Conservation (phyloP, 768 basidiomycete genomes). For the Heimioporus sp. region DNA sequence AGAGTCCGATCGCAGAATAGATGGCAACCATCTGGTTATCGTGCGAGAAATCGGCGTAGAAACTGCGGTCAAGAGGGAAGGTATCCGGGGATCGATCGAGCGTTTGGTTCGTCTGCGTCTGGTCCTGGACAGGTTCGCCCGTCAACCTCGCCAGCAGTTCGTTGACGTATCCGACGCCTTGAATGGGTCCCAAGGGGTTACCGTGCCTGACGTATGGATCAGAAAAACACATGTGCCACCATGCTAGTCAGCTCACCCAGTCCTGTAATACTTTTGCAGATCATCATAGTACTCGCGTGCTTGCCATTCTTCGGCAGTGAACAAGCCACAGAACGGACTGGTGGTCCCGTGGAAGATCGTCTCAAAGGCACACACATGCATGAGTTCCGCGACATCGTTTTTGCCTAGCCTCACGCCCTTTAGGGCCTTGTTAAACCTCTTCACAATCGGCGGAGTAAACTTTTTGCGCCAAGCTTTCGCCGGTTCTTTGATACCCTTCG, state of each 20-base stretch:
- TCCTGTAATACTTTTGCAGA: slow-evolving; percentile 75
- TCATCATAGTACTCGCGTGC: slow-evolving; percentile 71
- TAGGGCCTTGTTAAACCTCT: slow-evolving; percentile 57
- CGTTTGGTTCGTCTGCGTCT: slow-evolving; percentile 75
- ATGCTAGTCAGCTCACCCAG: slow-evolving; percentile 47
- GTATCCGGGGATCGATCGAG: slow-evolving; percentile 60
- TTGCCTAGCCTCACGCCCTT: slow-evolving; percentile 59
- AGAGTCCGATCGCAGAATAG: slow-evolving; percentile 60
- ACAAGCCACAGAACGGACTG: slow-evolving; percentile 76
- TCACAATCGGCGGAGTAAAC: slow-evolving; percentile 55
- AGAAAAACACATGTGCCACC: not conserved
- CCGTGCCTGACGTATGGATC: slow-evolving; percentile 51
- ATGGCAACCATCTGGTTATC: slow-evolving; percentile 86
- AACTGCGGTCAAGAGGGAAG: slow-evolving; percentile 64
- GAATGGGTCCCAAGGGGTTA: slow-evolving; percentile 64
- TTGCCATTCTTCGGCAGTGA: slow-evolving; percentile 58
- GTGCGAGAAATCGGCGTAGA: slow-evolving; percentile 84
- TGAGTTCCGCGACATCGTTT: slow-evolving; percentile 55
- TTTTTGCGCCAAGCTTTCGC: slow-evolving; percentile 52
- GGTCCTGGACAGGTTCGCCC: slow-evolving; percentile 55
- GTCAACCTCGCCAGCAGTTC: slow-evolving; percentile 86
- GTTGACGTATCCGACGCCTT: slow-evolving; percentile 86
- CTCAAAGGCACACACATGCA: slow-evolving; percentile 80
- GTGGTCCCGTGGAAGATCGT: slow-evolving; percentile 48
- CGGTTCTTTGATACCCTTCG: slow-evolving; percentile 42